Conservation (phyloP, 2,329 filamentous ascomycete species). For the Diaporthe nobilis region DNA sequence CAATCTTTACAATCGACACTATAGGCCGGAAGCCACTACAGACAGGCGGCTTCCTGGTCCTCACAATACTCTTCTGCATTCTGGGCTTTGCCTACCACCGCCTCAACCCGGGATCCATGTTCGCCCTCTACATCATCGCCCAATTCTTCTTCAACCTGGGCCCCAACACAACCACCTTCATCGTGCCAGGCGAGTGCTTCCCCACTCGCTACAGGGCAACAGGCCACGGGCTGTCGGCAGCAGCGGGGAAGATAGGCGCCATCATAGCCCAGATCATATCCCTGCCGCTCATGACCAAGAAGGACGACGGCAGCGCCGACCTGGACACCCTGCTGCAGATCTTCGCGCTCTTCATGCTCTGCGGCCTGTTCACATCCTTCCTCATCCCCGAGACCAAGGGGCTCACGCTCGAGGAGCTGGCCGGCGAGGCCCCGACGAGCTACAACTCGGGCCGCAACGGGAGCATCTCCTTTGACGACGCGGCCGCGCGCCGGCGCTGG, state of each 20-base stretch:
- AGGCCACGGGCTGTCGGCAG: slow-evolving; percentile 76
- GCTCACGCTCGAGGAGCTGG: slow-evolving; percentile 78
- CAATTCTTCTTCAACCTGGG: slow-evolving; percentile 79
- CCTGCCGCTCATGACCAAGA: slow-evolving; percentile 70
- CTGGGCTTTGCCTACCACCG: slow-evolving; percentile 72
- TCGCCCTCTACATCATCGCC: slow-evolving; percentile 74
- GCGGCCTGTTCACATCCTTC: slow-evolving; percentile 76
- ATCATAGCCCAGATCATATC: slow-evolving; percentile 78
- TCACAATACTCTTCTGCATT: slow-evolving; percentile 73
- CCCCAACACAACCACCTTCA: slow-evolving; percentile 76
- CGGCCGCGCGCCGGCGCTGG: slow-evolving; percentile 50
- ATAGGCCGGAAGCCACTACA: slow-evolving; percentile 85
- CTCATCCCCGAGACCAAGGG: slow-evolving; percentile 85
- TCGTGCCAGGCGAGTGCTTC: slow-evolving; percentile 75
- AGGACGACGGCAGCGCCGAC: slow-evolving; percentile 57
- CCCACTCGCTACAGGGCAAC: slow-evolving; percentile 74
- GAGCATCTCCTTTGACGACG: slow-evolving; percentile 56
- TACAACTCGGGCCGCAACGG: slow-evolving; percentile 67
- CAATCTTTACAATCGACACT: slow-evolving; percentile 80
- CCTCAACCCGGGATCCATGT: slow-evolving; percentile 63
- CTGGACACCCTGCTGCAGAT: slow-evolving; percentile 78
- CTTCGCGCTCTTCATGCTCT: slow-evolving; percentile 85
- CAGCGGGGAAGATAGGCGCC: slow-evolving; percentile 77
- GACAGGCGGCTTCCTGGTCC: slow-evolving; percentile 70
- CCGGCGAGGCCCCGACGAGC: slow-evolving; percentile 75